These are phyloP conservation scores for Saccharomycopsis oosterbeekiorum DNA, from an alignment of 805 yeast species.

Conservation along the genomic window DNA sequence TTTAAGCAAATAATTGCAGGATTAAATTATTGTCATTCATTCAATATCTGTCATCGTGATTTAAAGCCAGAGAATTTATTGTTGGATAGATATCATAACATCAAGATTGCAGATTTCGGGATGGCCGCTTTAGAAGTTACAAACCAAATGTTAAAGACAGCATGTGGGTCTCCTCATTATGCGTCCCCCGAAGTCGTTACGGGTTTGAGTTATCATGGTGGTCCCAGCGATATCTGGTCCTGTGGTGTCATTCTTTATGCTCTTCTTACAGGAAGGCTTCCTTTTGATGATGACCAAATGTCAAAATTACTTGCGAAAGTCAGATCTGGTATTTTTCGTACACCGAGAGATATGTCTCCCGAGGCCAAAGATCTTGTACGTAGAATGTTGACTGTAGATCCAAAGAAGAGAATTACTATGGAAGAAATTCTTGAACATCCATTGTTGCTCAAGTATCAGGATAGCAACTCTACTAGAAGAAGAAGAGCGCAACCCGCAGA, in stretches of 20 bases:
- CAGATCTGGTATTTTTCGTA: constrained; percentile 76
- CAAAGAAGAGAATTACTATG: constrained; percentile 68
- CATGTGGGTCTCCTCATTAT: constrained; percentile 97
- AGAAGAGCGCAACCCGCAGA: constrained; percentile 29
- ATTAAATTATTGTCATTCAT: constrained; percentile 73
- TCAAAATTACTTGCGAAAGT: constrained; percentile 81
- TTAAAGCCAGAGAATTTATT: constrained; percentile 73
- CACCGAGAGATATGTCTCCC: constrained; percentile 67
- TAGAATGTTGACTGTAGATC: constrained; percentile 75
- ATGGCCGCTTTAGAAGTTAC: constrained; percentile 94
- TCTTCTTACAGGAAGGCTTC: constrained; percentile 84
- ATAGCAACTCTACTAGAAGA: constrained; percentile 27
- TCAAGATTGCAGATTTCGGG: constrained; percentile 96
- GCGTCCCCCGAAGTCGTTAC: constrained; percentile 98
- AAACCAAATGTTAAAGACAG: constrained; percentile 77
- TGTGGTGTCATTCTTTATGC: constrained; percentile 96
- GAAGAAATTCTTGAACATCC: constrained; percentile 75
- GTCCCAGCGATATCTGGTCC: constrained; percentile 96
- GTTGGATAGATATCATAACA: constrained; percentile 74
- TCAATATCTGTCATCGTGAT: constrained; percentile 83
- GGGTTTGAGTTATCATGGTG: constrained; percentile 91
- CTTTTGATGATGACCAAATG: constrained; percentile 94
- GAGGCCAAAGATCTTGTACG: constrained; percentile 85
- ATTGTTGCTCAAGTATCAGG: constrained; percentile 57
- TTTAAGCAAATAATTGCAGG: constrained; percentile 82